Evolutionary conservation across 139 green algal species (phyloP).

Genomic region (Penium margaritaceum): DNA sequence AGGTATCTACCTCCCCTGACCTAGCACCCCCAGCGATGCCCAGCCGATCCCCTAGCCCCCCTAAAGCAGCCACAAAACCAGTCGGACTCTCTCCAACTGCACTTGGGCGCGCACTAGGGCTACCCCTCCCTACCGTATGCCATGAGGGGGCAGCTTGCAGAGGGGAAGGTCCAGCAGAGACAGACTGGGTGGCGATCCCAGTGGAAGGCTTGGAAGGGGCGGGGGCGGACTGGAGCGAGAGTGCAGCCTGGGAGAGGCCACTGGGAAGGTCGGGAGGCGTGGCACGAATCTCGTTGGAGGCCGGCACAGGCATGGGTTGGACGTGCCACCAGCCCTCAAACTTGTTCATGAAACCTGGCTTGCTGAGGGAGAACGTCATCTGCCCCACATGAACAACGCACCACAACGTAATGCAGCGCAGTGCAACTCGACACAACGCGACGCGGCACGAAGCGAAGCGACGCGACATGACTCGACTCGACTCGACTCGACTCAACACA

Average conservation of each 20-base stretch:
- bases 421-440: neutral
- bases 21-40: too few species aligned
- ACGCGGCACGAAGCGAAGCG: neutral
- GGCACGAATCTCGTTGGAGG: neutral
- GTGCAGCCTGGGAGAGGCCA: too few species aligned
- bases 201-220: too few species aligned
- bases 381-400: constrained; percentile 11
- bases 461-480: neutral
- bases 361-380: constrained; percentile 51
- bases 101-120: too few species aligned
- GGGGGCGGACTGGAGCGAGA: too few species aligned
- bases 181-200: too few species aligned
- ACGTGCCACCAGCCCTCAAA: constrained; percentile 52
- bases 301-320: neutral
- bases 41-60: too few species aligned
- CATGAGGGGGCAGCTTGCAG: neutral
- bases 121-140: neutral
- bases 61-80: too few species aligned
- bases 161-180: too few species aligned
- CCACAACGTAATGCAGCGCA: neutral
- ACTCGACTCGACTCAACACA: neutral
- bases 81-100: too few species aligned
- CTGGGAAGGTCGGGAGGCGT: too few species aligned
- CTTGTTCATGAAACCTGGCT: constrained; percentile 54
- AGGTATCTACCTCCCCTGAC: too few species aligned